Percentiles rank a stretch among this genome's conserved stretches.
Evolutionary conservation across 1,139 yeast species (phyloP).

Genomic region (Debaryomyces subglobosus): DNA sequence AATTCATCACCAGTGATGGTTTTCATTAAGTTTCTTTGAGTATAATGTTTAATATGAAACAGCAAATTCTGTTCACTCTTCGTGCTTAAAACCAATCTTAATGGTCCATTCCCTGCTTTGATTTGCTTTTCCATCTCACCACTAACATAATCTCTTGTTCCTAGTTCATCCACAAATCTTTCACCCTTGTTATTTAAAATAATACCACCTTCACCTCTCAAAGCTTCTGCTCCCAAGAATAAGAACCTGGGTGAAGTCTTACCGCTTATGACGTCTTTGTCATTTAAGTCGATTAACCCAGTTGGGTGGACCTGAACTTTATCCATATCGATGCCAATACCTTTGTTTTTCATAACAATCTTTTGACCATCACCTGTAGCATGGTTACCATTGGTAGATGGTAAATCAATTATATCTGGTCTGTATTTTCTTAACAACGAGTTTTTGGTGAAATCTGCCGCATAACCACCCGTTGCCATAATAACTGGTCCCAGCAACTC

Average conservation of each 20-base stretch:
- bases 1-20: slow-evolving; percentile 54
- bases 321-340: slow-evolving; percentile 70
- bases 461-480: slow-evolving; percentile 82
- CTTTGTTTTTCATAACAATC: slow-evolving; percentile 59
- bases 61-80: slow-evolving; percentile 47
- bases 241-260: slow-evolving; percentile 53
- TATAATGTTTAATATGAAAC: slow-evolving; percentile 67
- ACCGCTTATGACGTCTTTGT: slow-evolving; percentile 47
- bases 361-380: slow-evolving; percentile 81
- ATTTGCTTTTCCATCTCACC: slow-evolving; percentile 55
- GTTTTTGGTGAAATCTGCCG: slow-evolving; percentile 58
- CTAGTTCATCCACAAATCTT: slow-evolving; percentile 72
- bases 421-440: slow-evolving; percentile 56
- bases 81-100: slow-evolving; percentile 51
- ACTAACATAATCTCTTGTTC: slow-evolving; percentile 70
- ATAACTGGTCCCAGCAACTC: slow-evolving; percentile 59
- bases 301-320: slow-evolving; percentile 85
- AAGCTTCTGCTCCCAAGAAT: slow-evolving; percentile 77
- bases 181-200: slow-evolving; percentile 63
- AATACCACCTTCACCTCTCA: slow-evolving; percentile 78
- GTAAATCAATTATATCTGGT: slow-evolving; percentile 63
- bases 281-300: slow-evolving; percentile 70
- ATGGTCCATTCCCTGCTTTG: slow-evolving; percentile 52
- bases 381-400: slow-evolving; percentile 74
- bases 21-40: slow-evolving; percentile 65